phyloP scores from a whole-genome alignment of 2,329 filamentous ascomycete species.

The Pezicula carpinea region DNA sequence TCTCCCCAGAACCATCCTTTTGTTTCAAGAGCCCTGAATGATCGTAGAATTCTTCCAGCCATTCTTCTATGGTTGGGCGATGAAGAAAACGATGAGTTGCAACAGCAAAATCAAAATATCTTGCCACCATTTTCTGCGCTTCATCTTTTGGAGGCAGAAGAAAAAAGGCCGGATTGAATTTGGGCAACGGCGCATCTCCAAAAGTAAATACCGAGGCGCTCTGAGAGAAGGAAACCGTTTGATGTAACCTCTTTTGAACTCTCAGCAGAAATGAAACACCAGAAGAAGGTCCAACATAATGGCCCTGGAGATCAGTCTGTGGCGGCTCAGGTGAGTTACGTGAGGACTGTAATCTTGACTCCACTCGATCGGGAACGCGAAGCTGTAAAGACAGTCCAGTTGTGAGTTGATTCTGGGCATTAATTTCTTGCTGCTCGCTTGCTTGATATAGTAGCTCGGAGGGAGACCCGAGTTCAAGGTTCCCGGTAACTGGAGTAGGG shows the following conservation, averaged over 20 bases:
- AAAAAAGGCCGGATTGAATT: slow-evolving; percentile 38
- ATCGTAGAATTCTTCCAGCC: slow-evolving; percentile 44
- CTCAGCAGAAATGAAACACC: slow-evolving; percentile 45
- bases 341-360: slow-evolving; percentile 21
- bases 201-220: slow-evolving; percentile 32
- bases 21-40: slow-evolving; percentile 36
- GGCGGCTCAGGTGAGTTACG: slow-evolving; percentile 40
- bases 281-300: slow-evolving; percentile 37
- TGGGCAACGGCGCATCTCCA: slow-evolving; percentile 35
- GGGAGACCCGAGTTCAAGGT: not conserved
- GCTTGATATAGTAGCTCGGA: not conserved
- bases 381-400: not conserved
- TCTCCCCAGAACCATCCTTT: slow-evolving; percentile 35
- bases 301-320: slow-evolving; percentile 39
- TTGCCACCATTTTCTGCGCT: slow-evolving; percentile 31
- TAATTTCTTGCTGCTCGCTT: not conserved
- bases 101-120: slow-evolving; percentile 57
- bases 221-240: slow-evolving; percentile 32
- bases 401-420: not conserved
- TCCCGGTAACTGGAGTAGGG: not conserved
- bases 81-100: slow-evolving; percentile 57
- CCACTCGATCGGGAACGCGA: not conserved
- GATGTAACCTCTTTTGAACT: slow-evolving; percentile 43
- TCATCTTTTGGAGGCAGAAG: slow-evolving; percentile 26
- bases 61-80: slow-evolving; percentile 44